Conservation (phyloP, 805 yeast genomes). For the Pichia rugopelliculosa region DNA sequence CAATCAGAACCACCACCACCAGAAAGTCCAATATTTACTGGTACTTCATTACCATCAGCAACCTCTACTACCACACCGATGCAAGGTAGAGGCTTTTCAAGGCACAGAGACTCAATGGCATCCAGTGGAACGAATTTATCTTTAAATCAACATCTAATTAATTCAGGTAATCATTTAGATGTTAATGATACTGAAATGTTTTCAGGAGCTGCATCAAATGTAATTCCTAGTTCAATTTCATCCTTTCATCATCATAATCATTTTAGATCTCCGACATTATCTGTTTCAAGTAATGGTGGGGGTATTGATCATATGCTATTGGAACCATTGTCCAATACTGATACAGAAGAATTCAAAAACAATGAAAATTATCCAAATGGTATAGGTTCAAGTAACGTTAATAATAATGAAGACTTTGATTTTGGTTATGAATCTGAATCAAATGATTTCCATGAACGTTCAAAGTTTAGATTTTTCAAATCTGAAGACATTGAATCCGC, state of each 20-base stretch:
- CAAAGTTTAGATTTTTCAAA: conserved; percentile 73
- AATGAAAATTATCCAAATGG: conserved; percentile 6
- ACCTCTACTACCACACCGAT: background rate
- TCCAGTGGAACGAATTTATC: conserved; percentile 16
- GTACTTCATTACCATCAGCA: background rate
- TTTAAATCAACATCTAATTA: background rate
- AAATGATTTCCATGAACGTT: conserved; percentile 29
- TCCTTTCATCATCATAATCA: conserved; percentile 57
- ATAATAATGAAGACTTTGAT: conserved; percentile 27
- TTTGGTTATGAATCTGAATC: conserved; percentile 27
- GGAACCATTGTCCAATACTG: background rate
- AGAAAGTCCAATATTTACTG: background rate
- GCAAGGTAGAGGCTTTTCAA: conserved; percentile 20
- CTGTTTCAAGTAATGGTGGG: conserved; percentile 1
- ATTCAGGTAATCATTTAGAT: conserved; percentile 30
- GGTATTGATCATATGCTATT: conserved; percentile 4
- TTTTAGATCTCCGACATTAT: conserved; percentile 20
- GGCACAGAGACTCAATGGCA: conserved; percentile 26
- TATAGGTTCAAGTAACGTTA: background rate
- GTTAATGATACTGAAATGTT: conserved; percentile 65
- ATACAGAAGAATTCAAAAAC: background rate
- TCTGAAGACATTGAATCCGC: conserved; percentile 79
- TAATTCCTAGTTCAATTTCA: conserved; percentile 70
- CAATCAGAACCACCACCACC: background rate
- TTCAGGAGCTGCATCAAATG: conserved; percentile 71